These are phyloP conservation scores for Magnusiomyces sp. DNA, from an alignment of 1,139 yeast genomes.

Conservation along the genomic window DNA sequence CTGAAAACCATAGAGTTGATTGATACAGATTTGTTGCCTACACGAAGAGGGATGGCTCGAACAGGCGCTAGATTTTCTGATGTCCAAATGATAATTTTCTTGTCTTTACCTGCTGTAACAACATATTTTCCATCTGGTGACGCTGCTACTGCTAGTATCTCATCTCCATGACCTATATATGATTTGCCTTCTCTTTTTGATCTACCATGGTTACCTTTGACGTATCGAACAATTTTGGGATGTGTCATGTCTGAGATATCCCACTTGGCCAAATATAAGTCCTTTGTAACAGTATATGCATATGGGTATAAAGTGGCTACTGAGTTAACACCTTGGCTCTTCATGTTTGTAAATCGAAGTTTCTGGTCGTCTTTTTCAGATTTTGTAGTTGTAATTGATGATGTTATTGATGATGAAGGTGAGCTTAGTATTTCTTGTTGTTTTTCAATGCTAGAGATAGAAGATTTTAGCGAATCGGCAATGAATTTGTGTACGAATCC, in stretches of 20 bases:
- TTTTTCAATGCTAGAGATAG: conserved; percentile 11
- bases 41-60: conserved; percentile 62
- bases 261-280: conserved; percentile 75
- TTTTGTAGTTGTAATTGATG: too few relatives aligned
- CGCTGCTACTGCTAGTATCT: conserved; percentile 70
- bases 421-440: not conserved
- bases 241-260: conserved; percentile 35
- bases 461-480: conserved; percentile 34
- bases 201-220: conserved; percentile 53
- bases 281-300: conserved; percentile 79
- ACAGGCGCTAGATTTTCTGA: conserved; percentile 66
- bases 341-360: conserved; percentile 9
- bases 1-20: conserved; percentile 71
- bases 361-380: not conserved
- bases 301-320: conserved; percentile 47
- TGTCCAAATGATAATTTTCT: conserved; percentile 77
- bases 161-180: conserved; percentile 61
- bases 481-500: conserved; percentile 71
- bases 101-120: conserved; percentile 86
- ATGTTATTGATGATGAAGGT: too few relatives aligned
- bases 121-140: conserved; percentile 81
- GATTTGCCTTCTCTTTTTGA: conserved; percentile 27
- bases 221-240: conserved; percentile 59
- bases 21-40: conserved; percentile 50
- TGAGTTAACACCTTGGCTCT: conserved; percentile 30